Evolutionary conservation across 1,139 yeast genomes (phyloP).

Genomic region (Candida freyschussii): DNA sequence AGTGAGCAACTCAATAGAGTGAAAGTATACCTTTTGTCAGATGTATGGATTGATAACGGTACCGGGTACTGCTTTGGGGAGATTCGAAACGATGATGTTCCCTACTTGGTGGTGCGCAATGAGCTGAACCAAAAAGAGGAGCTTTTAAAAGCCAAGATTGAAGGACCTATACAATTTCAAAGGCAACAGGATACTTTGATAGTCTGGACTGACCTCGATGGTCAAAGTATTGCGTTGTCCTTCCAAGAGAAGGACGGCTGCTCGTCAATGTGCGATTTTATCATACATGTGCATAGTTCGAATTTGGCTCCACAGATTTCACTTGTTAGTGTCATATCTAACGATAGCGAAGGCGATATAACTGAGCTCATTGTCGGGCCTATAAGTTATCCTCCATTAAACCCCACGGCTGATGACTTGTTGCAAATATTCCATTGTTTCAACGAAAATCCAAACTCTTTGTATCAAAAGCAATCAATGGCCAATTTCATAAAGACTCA

Average conservation of each 20-base stretch:
- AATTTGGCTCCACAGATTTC: constrained; percentile 64
- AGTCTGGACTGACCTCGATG: constrained; percentile 84
- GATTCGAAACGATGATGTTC: constrained; percentile 29
- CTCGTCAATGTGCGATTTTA: constrained; percentile 73
- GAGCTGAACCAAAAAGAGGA: constrained; percentile 59
- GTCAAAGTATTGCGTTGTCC: constrained; percentile 81
- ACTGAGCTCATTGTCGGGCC: constrained; percentile 83
- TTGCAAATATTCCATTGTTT: constrained; percentile 46
- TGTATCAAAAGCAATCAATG: constrained; percentile 49
- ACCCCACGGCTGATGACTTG: constrained; percentile 44
- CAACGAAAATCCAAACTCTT: constrained; percentile 49
- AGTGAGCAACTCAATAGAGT: constrained; percentile 51
- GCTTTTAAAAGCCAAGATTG: constrained; percentile 59
- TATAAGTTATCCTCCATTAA: constrained; percentile 53
- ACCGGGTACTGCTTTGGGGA: constrained; percentile 88
- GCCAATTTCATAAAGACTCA: constrained; percentile 45
- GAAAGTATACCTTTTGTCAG: constrained; percentile 76
- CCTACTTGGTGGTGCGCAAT: constrained; percentile 68
- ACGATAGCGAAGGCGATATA: constrained; percentile 44
- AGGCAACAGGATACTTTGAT: constrained; percentile 91
- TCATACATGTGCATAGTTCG: constrained; percentile 58
- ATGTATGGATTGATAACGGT: constrained; percentile 89
- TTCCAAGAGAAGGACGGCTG: constrained; percentile 95
- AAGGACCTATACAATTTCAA: constrained; percentile 79
- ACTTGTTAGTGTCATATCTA: constrained; percentile 64